These are phyloP conservation scores for Trichoderma afroharzianum DNA, from an alignment of 2,329 filamentous ascomycete species.

Conservation along the genomic window DNA sequence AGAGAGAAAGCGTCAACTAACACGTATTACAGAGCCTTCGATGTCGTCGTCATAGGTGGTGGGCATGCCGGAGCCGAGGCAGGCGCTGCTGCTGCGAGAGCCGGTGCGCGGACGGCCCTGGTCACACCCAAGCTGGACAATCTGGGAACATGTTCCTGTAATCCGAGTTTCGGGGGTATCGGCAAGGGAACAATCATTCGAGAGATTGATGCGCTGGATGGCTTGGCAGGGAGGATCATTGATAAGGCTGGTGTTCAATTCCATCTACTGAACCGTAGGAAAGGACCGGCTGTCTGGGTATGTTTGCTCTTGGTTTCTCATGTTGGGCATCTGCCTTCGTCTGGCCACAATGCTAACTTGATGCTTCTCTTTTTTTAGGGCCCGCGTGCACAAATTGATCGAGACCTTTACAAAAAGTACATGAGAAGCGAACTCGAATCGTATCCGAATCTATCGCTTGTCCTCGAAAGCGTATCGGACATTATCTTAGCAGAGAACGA, in stretches of 20 bases:
- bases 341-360: neutral
- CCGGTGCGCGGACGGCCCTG: constrained; percentile 83
- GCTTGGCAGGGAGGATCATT: constrained; percentile 80
- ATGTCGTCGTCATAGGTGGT: constrained; percentile 93
- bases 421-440: constrained; percentile 82
- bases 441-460: constrained; percentile 75
- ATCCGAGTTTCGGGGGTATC: constrained; percentile 96
- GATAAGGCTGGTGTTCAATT: constrained; percentile 97
- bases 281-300: constrained; percentile 91
- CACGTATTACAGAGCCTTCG: constrained; percentile 57
- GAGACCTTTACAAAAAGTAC: constrained; percentile 79
- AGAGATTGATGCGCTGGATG: constrained; percentile 92
- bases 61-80: constrained; percentile 96
- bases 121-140: constrained; percentile 86
- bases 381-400: constrained; percentile 91
- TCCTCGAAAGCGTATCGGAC: constrained; percentile 87
- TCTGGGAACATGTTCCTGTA: constrained; percentile 92
- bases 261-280: constrained; percentile 78
- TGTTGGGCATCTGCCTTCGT: neutral
- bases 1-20: neutral
- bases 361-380: constrained; percentile 46
- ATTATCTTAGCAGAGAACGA: constrained; percentile 64
- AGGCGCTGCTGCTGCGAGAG: constrained; percentile 81
- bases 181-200: constrained; percentile 95
- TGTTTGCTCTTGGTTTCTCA: constrained; percentile 10